A percentile compares a stretch with the other conserved stretches of the same genome.
These are phyloP conservation scores for Tirmania nivea DNA, from an alignment of 495 filamentous ascomycete genomes.

Conservation along the genomic window DNA sequence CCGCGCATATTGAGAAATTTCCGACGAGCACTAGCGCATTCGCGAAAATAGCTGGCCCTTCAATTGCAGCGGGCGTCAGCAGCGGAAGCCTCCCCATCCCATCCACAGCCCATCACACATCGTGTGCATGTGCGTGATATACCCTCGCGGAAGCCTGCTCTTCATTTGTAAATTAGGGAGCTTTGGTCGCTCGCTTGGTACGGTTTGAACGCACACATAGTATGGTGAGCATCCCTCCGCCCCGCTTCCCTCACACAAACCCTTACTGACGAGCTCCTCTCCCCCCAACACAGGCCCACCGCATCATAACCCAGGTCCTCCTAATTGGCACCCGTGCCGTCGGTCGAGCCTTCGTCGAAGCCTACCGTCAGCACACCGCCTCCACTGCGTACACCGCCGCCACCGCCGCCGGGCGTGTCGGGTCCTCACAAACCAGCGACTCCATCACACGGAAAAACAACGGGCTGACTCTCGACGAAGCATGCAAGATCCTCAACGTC, in stretches of 20 bases:
- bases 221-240: too few species aligned
- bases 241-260: not conserved
- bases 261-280: not conserved
- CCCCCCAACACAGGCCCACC: constrained; percentile 48
- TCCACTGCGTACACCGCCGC: constrained; percentile 56
- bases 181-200: too few species aligned
- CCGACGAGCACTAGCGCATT: too few species aligned
- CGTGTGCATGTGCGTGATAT: too few species aligned
- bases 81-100: too few species aligned
- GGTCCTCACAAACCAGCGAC: constrained; percentile 27
- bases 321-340: constrained; percentile 74
- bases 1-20: too few species aligned
- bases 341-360: constrained; percentile 77
- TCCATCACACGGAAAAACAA: constrained; percentile 24
- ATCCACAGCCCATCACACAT: too few species aligned
- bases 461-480: constrained; percentile 80
- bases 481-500: constrained; percentile 93
- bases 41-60: too few species aligned
- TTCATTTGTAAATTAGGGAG: too few species aligned
- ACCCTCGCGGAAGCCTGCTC: too few species aligned
- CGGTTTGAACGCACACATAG: too few species aligned
- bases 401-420: constrained; percentile 25
- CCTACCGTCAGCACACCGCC: constrained; percentile 76
- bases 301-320: constrained; percentile 82
- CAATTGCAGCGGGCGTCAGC: too few species aligned